Conservation (phyloP, 768 basidiomycete genomes). For the Suillus discolor region DNA sequence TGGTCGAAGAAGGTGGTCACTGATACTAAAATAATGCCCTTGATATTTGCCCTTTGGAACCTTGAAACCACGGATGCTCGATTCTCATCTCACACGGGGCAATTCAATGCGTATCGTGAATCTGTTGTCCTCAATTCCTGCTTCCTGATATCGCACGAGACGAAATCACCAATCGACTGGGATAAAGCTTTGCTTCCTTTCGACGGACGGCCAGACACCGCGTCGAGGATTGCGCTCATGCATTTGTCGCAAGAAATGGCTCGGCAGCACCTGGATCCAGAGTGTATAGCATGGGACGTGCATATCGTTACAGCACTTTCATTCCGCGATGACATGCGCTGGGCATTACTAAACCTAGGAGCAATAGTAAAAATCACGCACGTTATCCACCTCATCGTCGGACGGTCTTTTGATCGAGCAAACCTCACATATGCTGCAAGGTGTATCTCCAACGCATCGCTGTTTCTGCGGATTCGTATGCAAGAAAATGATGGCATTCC, state of each 20-base stretch:
- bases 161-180: constrained; percentile 21
- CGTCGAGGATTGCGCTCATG: constrained; percentile 23
- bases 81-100: constrained; percentile 24
- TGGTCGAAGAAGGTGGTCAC: constrained; percentile 28
- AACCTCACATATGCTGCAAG: constrained; percentile 19
- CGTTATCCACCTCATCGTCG: constrained; percentile 21
- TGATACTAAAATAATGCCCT: constrained; percentile 29
- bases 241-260: constrained; percentile 29
- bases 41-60: constrained; percentile 32
- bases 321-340: constrained; percentile 19
- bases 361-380: constrained; percentile 27
- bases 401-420: constrained; percentile 16
- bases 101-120: constrained; percentile 24
- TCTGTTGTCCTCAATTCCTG: constrained; percentile 30
- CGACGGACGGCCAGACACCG: constrained; percentile 17
- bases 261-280: constrained; percentile 21
- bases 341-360: constrained; percentile 25
- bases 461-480: constrained; percentile 20
- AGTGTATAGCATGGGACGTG: constrained; percentile 31
- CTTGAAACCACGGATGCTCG: constrained; percentile 25
- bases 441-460: constrained; percentile 24
- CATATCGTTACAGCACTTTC: constrained; percentile 28
- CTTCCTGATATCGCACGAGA: constrained; percentile 30
- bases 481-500: constrained; percentile 29
- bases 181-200: constrained; percentile 26